Evolutionary conservation across 176 grass and related monocot genomes (phyloP).

Genomic region (Sorghum bicolor): Sorghum_bicolor_NCBIv3 NC_012871.2:62677001-62677500

Average conservation of each 20-base stretch:
- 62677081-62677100: constrained; percentile 19
- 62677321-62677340: constrained; percentile 13
- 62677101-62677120: constrained; percentile 24
- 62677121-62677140: background rate
- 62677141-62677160: constrained; percentile 38
- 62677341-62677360: background rate
- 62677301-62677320: constrained; percentile 38
- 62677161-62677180: constrained; percentile 36
- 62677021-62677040: background rate
- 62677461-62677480: background rate
- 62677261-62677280: constrained; percentile 39
- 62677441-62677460: background rate
- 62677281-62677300: constrained; percentile 61
- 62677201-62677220: background rate
- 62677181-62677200: constrained; percentile 25
- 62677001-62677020: background rate
- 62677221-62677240: background rate
- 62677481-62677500: background rate
- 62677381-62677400: background rate
- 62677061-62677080: constrained; percentile 13
- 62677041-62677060: constrained; percentile 45
- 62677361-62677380: accelerated
- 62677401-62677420: constrained; percentile 14
- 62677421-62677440: background rate
- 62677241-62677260: constrained; percentile 24